Evolutionary conservation across 1,284 basidiomycete genomes (phyloP).

Genomic region (Tylopilus microsporus): DNA sequence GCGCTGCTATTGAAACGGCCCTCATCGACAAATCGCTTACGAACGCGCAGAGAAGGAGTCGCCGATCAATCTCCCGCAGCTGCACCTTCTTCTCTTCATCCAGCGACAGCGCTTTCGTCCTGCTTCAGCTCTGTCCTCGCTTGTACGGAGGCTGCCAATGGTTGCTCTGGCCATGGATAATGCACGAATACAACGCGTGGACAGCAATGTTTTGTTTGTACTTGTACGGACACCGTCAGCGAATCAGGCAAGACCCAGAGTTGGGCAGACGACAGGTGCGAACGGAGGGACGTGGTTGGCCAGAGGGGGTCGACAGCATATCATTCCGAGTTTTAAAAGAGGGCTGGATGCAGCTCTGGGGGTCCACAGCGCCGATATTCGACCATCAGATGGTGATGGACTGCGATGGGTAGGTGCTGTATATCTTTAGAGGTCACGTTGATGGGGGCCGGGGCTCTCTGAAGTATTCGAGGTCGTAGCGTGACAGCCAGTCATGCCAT

Average conservation of each 20-base stretch:
- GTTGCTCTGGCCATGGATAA: conserved; percentile 66
- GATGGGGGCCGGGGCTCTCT: too few relatives aligned
- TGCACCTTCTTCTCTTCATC: conserved; percentile 28
- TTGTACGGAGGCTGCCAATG: conserved; percentile 58
- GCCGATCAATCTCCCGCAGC: conserved; percentile 32
- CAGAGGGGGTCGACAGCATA: too few relatives aligned
- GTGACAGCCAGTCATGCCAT: too few relatives aligned
- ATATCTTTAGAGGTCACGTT: too few relatives aligned
- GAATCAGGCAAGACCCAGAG: conserved; percentile 49
- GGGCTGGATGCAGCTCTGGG: too few relatives aligned
- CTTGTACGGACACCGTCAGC: conserved; percentile 48
- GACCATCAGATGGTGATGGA: too few relatives aligned
- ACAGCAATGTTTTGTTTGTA: conserved; percentile 65
- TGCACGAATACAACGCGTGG: conserved; percentile 59
- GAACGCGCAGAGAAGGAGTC: conserved; percentile 33
- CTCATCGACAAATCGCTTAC: conserved; percentile 36
- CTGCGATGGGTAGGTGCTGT: too few relatives aligned
- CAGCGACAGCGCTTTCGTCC: conserved; percentile 54
- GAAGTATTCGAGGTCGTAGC: too few relatives aligned
- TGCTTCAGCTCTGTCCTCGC: too few relatives aligned
- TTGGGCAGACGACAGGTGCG: conserved; percentile 72
- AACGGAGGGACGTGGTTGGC: conserved; percentile 72
- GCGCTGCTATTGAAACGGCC: conserved; percentile 40
- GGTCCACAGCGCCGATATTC: too few relatives aligned
- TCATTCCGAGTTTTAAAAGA: too few relatives aligned